Base-by-base conservation (phyloP, 345 rosid species). In the Excoecaria agallocha region DNA sequence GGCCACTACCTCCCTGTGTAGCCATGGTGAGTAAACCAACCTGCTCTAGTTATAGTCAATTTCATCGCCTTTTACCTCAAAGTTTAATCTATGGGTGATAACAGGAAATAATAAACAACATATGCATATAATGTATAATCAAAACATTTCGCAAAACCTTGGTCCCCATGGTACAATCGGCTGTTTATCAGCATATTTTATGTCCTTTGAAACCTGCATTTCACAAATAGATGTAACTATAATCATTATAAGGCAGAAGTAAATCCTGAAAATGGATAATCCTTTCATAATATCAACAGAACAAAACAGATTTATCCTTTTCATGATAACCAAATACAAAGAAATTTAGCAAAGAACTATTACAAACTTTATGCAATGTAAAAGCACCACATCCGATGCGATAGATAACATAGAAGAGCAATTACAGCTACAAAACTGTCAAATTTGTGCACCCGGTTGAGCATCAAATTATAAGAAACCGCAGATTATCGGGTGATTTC, bases 101-200 rank as follows among this genome's bases (percentile, higher is more conserved):
- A 16, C 48, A 48, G 13, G 16, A 20, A 10, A 51, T 49, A 51
- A 68, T 22, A 39, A 61, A 60, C 45, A 8, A 43, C 11, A 37
- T 54, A 19, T 55, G 69, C 51, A 59, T 39, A 38, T 15, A 61
- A 35, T 62, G 3, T 35, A 68, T 17, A 43, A 51, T 12, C 19
- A 4, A 68, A 66, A 74, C 6, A n/a, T 35, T 12, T 19, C 12
- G 72, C 24, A 71, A 71, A 68, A 96, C 99, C 99, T 96, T 19
- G 98, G 99, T 55, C 97, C 99, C 98, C 99, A 96, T 46, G 99
- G 94, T 69, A 96, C 86, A 71, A 93, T 74, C 3, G 99, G 97
- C 88, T 87, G 93, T 84, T 91, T 96, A 85, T 96, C 99, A 77
- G 98, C 99, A 84, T 87, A 96, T 80, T 88, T 96, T 80, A 93